Percentiles rank a stretch among this genome's conserved stretches.
phyloP scores from a whole-genome alignment of 163 green algal species.

The Prototheca wickerhamii region DNA sequence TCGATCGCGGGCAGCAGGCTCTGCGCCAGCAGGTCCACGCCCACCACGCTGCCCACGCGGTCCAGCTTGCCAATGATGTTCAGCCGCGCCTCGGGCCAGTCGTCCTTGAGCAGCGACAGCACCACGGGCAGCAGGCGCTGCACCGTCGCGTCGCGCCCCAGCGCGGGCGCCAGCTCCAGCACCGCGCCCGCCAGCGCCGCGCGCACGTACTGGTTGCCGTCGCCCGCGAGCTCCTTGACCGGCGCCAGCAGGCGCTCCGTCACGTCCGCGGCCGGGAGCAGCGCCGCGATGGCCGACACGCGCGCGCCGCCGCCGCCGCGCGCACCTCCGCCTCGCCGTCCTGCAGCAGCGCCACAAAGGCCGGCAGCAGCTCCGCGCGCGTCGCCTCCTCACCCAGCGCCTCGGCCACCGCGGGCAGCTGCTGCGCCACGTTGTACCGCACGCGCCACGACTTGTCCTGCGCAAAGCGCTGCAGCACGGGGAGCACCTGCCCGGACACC shows the following conservation, averaged over 20 bases:
- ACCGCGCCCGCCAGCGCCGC: constrained; percentile 84
- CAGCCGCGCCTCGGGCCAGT: constrained; percentile 93
- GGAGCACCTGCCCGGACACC: constrained; percentile 51
- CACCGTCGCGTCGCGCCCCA: constrained; percentile 81
- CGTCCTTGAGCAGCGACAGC: constrained; percentile 58
- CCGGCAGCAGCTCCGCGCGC: constrained; percentile 62
- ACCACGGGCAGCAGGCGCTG: constrained; percentile 78
- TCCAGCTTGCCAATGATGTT: constrained; percentile 98
- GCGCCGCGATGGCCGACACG: constrained; percentile 68
- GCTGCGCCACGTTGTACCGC: constrained; percentile 89
- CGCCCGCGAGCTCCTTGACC: constrained; percentile 78
- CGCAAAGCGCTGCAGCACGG: constrained; percentile 80
- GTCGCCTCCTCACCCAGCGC: constrained; percentile 66
- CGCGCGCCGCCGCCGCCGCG: constrained; percentile 82
- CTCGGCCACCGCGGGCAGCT: constrained; percentile 71
- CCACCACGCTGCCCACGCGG: constrained; percentile 79
- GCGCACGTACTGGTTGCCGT: constrained; percentile 89
- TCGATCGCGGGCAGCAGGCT: constrained; percentile 92
- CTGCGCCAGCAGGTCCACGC: constrained; percentile 87
- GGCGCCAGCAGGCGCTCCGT: constrained; percentile 57
- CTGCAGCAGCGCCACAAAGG: constrained; percentile 78
- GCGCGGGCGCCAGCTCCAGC: constrained; percentile 86
- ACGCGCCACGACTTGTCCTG: constrained; percentile 98
- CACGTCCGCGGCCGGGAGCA: constrained; percentile 49
- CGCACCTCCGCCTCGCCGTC: constrained; percentile 95